Conservation (phyloP, 2,329 filamentous ascomycete genomes). For the Samsoniella hepiali region DNA sequence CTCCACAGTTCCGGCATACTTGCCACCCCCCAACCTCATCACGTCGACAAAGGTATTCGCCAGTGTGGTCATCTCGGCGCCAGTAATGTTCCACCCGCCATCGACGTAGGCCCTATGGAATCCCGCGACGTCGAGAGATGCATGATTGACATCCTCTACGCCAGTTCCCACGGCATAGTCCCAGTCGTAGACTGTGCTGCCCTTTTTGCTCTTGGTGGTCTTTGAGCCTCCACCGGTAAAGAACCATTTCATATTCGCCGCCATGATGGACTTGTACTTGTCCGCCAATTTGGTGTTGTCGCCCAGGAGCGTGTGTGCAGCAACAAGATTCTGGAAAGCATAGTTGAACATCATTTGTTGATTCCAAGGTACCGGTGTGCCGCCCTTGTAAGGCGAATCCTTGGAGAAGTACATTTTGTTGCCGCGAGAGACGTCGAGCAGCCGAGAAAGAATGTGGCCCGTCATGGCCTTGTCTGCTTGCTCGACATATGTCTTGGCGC, state of each 20-base stretch:
- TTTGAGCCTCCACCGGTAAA: background rate
- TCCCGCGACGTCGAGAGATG: conserved; percentile 1
- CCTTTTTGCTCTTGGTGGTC: background rate
- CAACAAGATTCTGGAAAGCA: conserved; percentile 4
- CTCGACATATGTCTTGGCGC: conserved; percentile 5
- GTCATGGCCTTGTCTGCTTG: conserved; percentile 5
- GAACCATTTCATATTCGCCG: background rate
- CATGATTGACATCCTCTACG: conserved; percentile 3
- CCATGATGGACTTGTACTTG: conserved; percentile 2
- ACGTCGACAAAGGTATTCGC: background rate
- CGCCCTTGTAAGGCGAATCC: conserved; percentile 9
- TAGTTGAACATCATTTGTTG: conserved; percentile 10
- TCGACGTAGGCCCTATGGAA: background rate
- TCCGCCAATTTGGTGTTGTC: background rate
- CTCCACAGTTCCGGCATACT: background rate
- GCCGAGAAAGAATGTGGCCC: conserved; percentile 4
- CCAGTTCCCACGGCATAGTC: background rate
- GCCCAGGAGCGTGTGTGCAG: background rate
- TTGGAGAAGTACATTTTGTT: conserved; percentile 8
- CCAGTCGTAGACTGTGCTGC: background rate
- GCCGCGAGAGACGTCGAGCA: background rate
- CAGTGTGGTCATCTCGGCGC: background rate
- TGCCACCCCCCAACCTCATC: background rate
- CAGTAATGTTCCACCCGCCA: background rate
- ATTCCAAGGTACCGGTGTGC: background rate